These are phyloP conservation scores for Phlebiopsis gigantea DNA, from an alignment of 768 basidiomycete genomes.

Conservation along the genomic window DNA sequence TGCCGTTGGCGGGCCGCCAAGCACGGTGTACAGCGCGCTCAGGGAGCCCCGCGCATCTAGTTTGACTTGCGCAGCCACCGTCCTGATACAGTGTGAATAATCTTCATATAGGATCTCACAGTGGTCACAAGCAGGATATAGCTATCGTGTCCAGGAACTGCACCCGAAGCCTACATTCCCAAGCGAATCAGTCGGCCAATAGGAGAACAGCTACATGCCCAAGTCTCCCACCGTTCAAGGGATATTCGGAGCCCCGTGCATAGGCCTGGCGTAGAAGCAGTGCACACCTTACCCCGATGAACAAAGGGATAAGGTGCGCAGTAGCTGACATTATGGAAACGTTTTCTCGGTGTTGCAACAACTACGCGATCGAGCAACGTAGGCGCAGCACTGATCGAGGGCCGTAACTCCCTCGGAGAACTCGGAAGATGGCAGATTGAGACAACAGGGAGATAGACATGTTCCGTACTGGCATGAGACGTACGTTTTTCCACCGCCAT, in stretches of 20 bases:
- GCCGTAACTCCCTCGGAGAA: not conserved
- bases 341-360: not conserved
- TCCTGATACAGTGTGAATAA: not conserved
- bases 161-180: not conserved
- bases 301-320: not conserved
- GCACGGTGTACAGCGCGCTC: too few species aligned
- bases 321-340: not conserved
- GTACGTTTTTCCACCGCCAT: not conserved
- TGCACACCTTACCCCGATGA: not conserved
- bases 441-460: not conserved
- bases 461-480: not conserved
- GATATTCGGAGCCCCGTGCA: not conserved
- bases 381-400: slow-evolving; percentile 11
- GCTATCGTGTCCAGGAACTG: not conserved
- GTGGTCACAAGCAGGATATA: not conserved
- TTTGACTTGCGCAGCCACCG: too few species aligned
- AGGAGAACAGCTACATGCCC: not conserved
- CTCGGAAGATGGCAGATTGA: not conserved
- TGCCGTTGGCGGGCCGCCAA: too few species aligned
- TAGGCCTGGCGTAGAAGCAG: not conserved
- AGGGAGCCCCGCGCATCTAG: too few species aligned
- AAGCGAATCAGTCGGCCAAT: not conserved
- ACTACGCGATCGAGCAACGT: slow-evolving; percentile 6
- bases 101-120: not conserved
- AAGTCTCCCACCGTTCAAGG: not conserved